These are phyloP conservation scores for Brasilioporus rufonigricans DNA, from an alignment of 768 basidiomycete genomes.

Conservation along the genomic window DNA sequence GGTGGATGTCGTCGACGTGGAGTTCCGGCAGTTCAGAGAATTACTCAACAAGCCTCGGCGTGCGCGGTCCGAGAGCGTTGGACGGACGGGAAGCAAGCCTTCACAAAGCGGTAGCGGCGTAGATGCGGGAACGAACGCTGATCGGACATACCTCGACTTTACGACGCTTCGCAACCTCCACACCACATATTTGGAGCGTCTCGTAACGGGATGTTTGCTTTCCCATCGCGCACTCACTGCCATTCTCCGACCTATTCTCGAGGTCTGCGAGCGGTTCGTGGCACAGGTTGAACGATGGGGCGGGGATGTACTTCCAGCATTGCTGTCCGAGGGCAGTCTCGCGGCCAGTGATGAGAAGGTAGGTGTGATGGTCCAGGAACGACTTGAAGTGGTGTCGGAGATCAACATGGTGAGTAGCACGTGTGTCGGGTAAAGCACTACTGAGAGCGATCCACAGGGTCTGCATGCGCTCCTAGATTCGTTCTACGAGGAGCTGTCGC, in stretches of 20 bases:
- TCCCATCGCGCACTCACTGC: conserved; percentile 60
- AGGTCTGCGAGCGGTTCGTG: conserved; percentile 84
- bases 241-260: conserved; percentile 69
- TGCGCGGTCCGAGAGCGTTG: conserved; percentile 20
- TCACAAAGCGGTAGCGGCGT: conserved; percentile 5
- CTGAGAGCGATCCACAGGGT: conserved; percentile 44
- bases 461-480: conserved; percentile 63
- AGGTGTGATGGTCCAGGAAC: conserved; percentile 70
- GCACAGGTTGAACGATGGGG: conserved; percentile 91
- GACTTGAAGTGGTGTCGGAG: conserved; percentile 65
- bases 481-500: conserved; percentile 79
- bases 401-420: conserved; percentile 62
- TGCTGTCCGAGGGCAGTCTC: conserved; percentile 79
- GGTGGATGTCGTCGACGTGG: conserved; percentile 87
- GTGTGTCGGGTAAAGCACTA: neutral
- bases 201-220: conserved; percentile 78
- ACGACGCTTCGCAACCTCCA: conserved; percentile 83
- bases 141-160: conserved; percentile 63
- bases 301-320: conserved; percentile 81
- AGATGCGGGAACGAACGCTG: conserved; percentile 24
- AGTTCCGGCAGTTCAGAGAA: conserved; percentile 70
- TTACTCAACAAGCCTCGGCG: conserved; percentile 39
- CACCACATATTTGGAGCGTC: conserved; percentile 72
- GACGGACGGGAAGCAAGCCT: conserved; percentile 8
- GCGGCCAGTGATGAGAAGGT: conserved; percentile 51